Base-by-base conservation (phyloP, 2,329 filamentous ascomycete species). In the Beauveria australis region DNA sequence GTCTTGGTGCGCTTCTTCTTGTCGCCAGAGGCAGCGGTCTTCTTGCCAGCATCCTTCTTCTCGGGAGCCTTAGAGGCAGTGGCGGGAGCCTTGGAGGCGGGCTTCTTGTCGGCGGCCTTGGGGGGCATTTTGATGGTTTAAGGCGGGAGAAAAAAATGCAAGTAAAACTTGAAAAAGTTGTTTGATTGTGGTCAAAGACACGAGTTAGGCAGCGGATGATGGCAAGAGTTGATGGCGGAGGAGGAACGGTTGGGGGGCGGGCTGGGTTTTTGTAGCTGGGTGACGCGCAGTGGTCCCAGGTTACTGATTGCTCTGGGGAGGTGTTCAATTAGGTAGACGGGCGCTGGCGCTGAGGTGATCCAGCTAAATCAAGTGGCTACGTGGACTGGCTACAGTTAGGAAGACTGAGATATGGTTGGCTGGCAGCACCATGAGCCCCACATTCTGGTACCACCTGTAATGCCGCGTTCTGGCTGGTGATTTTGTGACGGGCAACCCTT, bases 1-100 rank as follows among this genome's bases (percentile, higher is more conserved):
- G 92, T 91, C 92, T 99, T 99, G 83, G 92, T 96, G 75, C 94
- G 91, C 92, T 97, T 99, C 91, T 99, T 99, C 92, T 97, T 97
- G 72, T 97, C 94, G 67, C 94, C 94, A 75, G 91, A 87, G 64
- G 92, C 87, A 63, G 93, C 91, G 54, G 94, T 97, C 89, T 97
- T 99, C 91, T 99, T 99, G 84, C 93, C 94, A 67, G 93, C 94
- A 81, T 97, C 93, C 89, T 97, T 97, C 89, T 97, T 97, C 87
- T 97, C 92, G 62, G 82, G 82, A 66, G 81, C 82, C 81, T 86
- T 86, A 70, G 80, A 82, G 67, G 83, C 83, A 74, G 89, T 83
- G 58, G 80, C 90, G 63, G 93, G 92, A 71, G 93, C 93, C 91
- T 97, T 97, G 81, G 91, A 86, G 82, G 90, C 93, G 80, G 93